phyloP scores from a whole-genome alignment of 768 basidiomycete species.

The Panaeolus cyanescens region DNA sequence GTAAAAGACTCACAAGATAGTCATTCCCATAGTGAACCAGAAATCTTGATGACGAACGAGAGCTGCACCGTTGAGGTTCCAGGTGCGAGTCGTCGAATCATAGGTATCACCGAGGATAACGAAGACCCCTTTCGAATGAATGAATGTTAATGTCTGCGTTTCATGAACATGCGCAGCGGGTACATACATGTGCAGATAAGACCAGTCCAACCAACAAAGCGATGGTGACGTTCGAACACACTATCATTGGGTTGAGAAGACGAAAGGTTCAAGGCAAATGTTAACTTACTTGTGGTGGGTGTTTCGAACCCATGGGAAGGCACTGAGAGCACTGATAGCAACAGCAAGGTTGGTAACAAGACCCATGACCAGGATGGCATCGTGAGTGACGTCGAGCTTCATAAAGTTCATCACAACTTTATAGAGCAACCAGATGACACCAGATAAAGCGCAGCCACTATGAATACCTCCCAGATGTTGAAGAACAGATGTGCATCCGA shows the following conservation, averaged over 20 bases:
- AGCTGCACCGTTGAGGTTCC: constrained; percentile 55
- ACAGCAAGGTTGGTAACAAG: constrained; percentile 59
- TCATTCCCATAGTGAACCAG: constrained; percentile 78
- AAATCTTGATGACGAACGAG: constrained; percentile 73
- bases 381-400: constrained; percentile 47
- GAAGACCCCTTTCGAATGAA: constrained; percentile 49
- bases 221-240: constrained; percentile 79
- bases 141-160: constrained; percentile 1
- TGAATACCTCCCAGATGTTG: constrained; percentile 83
- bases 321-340: constrained; percentile 60
- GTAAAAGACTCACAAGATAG: constrained; percentile 55
- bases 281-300: constrained; percentile 72
- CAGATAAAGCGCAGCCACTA: constrained; percentile 72
- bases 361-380: constrained; percentile 62
- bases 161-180: not conserved
- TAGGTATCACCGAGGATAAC: constrained; percentile 69
- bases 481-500: constrained; percentile 72
- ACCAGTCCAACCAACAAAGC: constrained; percentile 78
- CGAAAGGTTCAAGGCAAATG: not conserved
- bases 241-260: constrained; percentile 30
- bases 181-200: constrained; percentile 48
- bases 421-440: constrained; percentile 68
- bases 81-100: constrained; percentile 52
- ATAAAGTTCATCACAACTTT: constrained; percentile 61
- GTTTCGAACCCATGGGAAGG: constrained; percentile 80